Evolutionary conservation across 352 stramenopile genomes (phyloP).

Genomic region (Globisporangium cylindrosporum): DNA sequence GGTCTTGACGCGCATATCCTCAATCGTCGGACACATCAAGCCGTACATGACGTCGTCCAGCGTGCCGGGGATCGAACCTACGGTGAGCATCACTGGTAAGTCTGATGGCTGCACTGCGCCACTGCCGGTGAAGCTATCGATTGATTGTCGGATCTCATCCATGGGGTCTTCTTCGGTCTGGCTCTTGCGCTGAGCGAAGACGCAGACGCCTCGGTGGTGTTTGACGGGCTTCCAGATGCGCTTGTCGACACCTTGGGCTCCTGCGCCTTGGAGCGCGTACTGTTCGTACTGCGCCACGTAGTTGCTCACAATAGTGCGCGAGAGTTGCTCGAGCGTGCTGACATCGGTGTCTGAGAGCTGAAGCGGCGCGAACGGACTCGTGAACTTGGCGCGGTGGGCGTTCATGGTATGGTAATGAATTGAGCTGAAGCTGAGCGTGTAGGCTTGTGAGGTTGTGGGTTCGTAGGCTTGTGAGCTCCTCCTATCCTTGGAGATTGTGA

Average conservation of each 20-base stretch:
- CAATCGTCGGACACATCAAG: slow-evolving; percentile 1
- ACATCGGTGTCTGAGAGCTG: slow-evolving; percentile 8
- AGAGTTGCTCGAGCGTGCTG: slow-evolving; percentile 7
- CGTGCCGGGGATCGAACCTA: slow-evolving; percentile 6
- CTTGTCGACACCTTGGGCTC: not conserved
- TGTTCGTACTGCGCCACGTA: slow-evolving; percentile 7
- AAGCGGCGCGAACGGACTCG: slow-evolving; percentile 18
- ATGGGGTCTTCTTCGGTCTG: not conserved
- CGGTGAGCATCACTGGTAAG: slow-evolving; percentile 12
- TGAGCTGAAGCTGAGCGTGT: not conserved
- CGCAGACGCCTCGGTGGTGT: not conserved
- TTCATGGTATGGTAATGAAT: not conserved
- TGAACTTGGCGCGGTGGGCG: not conserved
- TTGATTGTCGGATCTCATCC: not conserved
- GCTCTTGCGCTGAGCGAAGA: slow-evolving; percentile 4
- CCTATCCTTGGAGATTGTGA: too few relatives aligned
- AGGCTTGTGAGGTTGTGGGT: too few relatives aligned
- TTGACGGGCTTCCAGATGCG: slow-evolving; percentile 5
- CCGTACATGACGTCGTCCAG: slow-evolving; percentile 22
- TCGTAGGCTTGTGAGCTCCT: too few relatives aligned
- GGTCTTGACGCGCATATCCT: slow-evolving; percentile 6
- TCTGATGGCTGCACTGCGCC: not conserved
- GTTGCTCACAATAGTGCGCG: not conserved
- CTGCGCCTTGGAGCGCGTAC: not conserved
- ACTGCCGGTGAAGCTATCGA: slow-evolving; percentile 2